Conservation (phyloP, 805 yeast species). For the Wickerhamomyces subpelliculosus region DNA sequence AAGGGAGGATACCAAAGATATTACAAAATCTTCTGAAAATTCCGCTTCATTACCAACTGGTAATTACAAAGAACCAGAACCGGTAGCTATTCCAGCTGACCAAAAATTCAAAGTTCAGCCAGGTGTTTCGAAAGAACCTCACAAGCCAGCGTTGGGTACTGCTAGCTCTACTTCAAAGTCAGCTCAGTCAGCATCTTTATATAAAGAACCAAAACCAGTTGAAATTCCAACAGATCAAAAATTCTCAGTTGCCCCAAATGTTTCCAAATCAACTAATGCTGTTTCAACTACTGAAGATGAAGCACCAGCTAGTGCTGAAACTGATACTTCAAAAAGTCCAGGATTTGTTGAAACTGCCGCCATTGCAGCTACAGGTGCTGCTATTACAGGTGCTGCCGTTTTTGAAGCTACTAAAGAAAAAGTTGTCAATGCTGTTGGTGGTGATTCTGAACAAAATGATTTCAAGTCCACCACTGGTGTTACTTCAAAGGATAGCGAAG, state of each 20-base stretch:
- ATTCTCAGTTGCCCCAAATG: constrained; percentile 9
- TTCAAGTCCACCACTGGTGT: not conserved
- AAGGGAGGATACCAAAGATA: not conserved
- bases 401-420: not conserved
- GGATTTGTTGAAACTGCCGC: constrained; percentile 2
- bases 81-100: not conserved
- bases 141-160: not conserved
- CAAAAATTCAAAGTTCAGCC: not conserved
- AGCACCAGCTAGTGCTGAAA: constrained; percentile 1
- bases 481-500: not conserved
- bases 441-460: not conserved
- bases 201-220: constrained; percentile 11
- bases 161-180: not conserved
- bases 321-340: not conserved
- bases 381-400: constrained; percentile 1
- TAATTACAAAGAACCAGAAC: not conserved
- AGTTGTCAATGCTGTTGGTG: not conserved
- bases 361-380: constrained; percentile 3
- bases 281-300: not conserved
- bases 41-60: not conserved
- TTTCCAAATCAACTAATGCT: constrained; percentile 4
- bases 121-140: not conserved
- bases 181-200: constrained; percentile 1
- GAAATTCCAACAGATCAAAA: constrained; percentile 16
- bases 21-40: not conserved